phyloP scores from a whole-genome alignment of 208 protist species.

The Acanthamoeba healyi region DNA sequence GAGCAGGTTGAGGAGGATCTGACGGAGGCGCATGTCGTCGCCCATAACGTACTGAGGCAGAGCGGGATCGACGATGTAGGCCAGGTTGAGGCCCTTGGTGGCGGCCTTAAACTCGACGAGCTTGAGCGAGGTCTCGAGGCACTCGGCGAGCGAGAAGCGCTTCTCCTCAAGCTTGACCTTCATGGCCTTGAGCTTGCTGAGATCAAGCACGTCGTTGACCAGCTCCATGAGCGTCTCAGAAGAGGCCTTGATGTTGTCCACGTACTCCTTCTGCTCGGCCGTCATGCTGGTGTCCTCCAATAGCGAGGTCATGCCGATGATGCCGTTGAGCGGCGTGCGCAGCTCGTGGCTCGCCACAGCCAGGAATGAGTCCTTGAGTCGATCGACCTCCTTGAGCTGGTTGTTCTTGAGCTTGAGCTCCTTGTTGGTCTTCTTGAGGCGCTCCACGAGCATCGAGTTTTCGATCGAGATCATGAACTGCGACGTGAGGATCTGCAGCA shows the following conservation, averaged over 20 bases:
- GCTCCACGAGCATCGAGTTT: slow-evolving; percentile 40
- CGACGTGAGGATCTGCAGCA: slow-evolving; percentile 54
- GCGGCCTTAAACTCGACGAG: slow-evolving; percentile 47
- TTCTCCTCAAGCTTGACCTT: slow-evolving; percentile 50
- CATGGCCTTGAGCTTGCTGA: slow-evolving; percentile 65
- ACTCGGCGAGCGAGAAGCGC: slow-evolving; percentile 20
- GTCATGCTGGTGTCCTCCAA: slow-evolving; percentile 72
- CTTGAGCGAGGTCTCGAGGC: slow-evolving; percentile 30
- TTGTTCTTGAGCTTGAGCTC: slow-evolving; percentile 62
- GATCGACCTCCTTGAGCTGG: slow-evolving; percentile 46
- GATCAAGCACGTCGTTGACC: slow-evolving; percentile 72
- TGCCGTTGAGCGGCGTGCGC: slow-evolving; percentile 80
- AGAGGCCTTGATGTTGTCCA: slow-evolving; percentile 7
- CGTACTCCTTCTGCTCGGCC: slow-evolving; percentile 40
- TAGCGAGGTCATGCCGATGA: slow-evolving; percentile 80
- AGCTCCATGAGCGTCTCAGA: slow-evolving; percentile 9
- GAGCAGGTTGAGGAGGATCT: slow-evolving; percentile 43
- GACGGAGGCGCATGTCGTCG: neutral
- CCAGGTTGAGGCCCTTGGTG: slow-evolving; percentile 40
- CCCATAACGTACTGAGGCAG: neutral
- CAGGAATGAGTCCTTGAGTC: slow-evolving; percentile 61
- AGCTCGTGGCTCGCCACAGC: slow-evolving; percentile 80
- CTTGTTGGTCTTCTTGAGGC: neutral
- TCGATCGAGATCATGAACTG: slow-evolving; percentile 61
- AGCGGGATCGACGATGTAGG: neutral